Base-by-base conservation (phyloP, 169 alveolate species). In the Plasmodium vinckei region DNA sequence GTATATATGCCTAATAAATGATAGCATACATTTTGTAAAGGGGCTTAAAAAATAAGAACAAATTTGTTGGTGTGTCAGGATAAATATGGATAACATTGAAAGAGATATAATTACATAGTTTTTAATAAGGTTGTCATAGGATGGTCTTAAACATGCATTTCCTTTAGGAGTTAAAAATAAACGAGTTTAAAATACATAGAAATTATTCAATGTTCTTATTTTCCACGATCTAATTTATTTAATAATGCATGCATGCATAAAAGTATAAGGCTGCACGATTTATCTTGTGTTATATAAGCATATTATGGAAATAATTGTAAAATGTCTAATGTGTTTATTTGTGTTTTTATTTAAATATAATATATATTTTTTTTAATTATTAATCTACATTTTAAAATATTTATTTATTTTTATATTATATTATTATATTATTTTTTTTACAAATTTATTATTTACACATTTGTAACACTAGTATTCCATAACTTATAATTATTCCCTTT, bases 231-330 rank as follows among this genome's bases (percentile, higher is more conserved):
- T 13, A 33, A 54, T 71, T 75, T 64, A 53, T 33, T 64, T 25
- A 7, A 21, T 0, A 54, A 33, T 61, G 19, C 75, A 68, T 63
- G 75, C 88, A 75, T 75, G 88, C 88, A 75, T 10, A 27, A 73
- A 21, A 51, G 10, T 17, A 21, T 21, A 23, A 64, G 73, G 72
- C 4, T n/a, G 27, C 6, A 44, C 33, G 21, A 9, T 5, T 42
- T 42, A 9, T 5, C 61, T 68, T 64, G 53, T 7, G 7, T 33
- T 15, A 27, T 33, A 7, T 12, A 42, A 15, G 13, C 15, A 33
- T 54, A 1, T 27, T 57, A 15, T 5, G 33, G 65, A 12, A 57
- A n/a, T 33, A 1, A 51, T 12, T 15, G 19, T 12, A 15, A 51
- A 51, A 51, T 51, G 59, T 15, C n/a, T 51, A 51, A 51, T 33